phyloP scores from a whole-genome alignment of 1,284 basidiomycete species.

The Sporisorium graminicola region DNA sequence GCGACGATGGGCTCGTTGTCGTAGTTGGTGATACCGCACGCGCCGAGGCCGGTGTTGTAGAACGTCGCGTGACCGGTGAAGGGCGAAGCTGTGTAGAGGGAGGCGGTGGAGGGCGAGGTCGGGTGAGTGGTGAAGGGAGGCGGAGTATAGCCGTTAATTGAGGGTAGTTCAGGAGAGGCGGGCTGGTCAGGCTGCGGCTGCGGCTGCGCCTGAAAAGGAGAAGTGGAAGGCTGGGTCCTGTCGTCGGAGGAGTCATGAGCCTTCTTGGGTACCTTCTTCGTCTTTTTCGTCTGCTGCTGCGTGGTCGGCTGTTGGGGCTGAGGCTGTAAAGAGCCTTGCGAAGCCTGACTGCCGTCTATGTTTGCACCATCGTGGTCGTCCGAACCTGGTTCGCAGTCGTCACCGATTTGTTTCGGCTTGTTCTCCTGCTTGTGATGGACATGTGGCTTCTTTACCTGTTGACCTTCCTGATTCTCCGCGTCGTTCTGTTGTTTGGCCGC shows the following conservation, averaged over 20 bases:
- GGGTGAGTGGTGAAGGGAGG: slow-evolving; percentile 18
- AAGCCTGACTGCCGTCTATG: background rate
- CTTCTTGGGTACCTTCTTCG: slow-evolving; percentile 13
- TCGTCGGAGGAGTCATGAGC: slow-evolving; percentile 8
- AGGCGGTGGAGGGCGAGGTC: slow-evolving; percentile 13
- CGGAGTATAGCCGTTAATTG: slow-evolving; percentile 41
- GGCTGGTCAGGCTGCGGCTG: slow-evolving; percentile 4
- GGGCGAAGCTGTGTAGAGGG: slow-evolving; percentile 16
- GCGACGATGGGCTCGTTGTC: slow-evolving; percentile 50
- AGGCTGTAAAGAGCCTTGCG: background rate
- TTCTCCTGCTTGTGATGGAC: background rate
- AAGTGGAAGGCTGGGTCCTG: slow-evolving; percentile 7
- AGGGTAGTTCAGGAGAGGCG: background rate
- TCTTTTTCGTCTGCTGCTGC: slow-evolving; percentile 6
- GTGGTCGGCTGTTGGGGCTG: background rate
- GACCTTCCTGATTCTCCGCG: background rate
- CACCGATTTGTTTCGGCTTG: background rate
- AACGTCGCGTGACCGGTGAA: slow-evolving; percentile 45
- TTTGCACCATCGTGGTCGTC: background rate
- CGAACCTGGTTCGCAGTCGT: slow-evolving; percentile 4
- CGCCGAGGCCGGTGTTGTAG: slow-evolving; percentile 47
- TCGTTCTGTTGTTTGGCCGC: background rate
- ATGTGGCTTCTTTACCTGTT: no score
- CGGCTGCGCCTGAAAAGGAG: slow-evolving; percentile 4
- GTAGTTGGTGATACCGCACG: slow-evolving; percentile 37